Base-by-base conservation (phyloP, 805 yeast genomes). In the Kluyveromyces wickerhamii region DNA sequence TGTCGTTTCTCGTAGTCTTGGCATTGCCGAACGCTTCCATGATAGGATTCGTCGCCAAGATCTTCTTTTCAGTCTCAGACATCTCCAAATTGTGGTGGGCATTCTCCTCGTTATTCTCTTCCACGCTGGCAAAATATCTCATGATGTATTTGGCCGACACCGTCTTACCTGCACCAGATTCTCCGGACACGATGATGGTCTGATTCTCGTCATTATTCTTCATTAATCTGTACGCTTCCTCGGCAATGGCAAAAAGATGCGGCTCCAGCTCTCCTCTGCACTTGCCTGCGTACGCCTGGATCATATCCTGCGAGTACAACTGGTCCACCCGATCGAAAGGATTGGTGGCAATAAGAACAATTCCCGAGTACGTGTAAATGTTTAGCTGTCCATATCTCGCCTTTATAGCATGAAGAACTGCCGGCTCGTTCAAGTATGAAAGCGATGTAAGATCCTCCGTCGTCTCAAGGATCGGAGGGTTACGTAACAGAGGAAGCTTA, bases 131-230 rank as follows among this genome's bases (percentile, higher is more conserved):
- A 59, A 89, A 88, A 61, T 88, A 89, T 59, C 97, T 77, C 97
- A 89, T 89, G 45, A 89, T 89, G 60, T 84, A 89, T 58, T 89
- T 89, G 25, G 98, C 98, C 43, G 92, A 79, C 27, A 89, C 97
- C 4, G 97, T 92, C 53, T 89, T 92, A 60, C 98, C 98, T 19
- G 98, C 97, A 61, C 98, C 98, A 5, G 95, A 84, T 63, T 89
- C 98, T 63, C 98, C 98, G 48, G 88, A 77, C 12, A 89, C 97
- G 12, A 89, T 96, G 43, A 89, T 88, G 1, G 98, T 89, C 63
- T 89, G 98, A 63, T 89, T 88, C 48, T 75, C 70, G 26, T 73
- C 66, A 49, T 86, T 94, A 32, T 79, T 71, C 51, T 83, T 81
- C 98, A 89, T 89, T 54, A 94, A 80, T 50, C 95, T 72, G 58